Percentiles rank a stretch among this genome's conserved stretches.
Evolutionary conservation across 2,329 filamentous ascomycete species (phyloP).

Genomic region (Tolypocladium amazonense): DNA sequence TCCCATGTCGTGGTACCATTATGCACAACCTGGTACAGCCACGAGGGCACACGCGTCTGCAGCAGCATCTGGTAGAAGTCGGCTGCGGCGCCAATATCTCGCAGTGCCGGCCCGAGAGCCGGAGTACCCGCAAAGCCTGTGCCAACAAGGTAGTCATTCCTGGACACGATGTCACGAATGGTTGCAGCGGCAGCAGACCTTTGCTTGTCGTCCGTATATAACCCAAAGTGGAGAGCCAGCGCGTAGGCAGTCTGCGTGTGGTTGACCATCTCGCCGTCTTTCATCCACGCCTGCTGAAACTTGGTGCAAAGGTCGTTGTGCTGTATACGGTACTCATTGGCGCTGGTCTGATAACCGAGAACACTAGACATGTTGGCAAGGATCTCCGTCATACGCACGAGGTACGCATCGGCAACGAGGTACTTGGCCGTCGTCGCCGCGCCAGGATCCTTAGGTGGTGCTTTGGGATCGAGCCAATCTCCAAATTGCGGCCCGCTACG

Average conservation of each 20-base stretch:
- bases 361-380: neutral
- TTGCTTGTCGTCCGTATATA: neutral
- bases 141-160: conserved; percentile 23
- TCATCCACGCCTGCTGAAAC: neutral
- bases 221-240: neutral
- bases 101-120: conserved; percentile 21
- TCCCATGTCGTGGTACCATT: neutral
- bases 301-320: neutral
- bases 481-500: neutral
- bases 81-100: neutral
- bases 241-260: neutral
- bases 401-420: neutral
- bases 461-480: neutral
- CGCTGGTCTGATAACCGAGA: neutral
- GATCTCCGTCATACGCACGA: neutral
- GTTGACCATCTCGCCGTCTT: neutral
- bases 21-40: neutral
- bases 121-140: conserved; percentile 36
- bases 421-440: neutral
- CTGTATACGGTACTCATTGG: neutral
- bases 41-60: neutral
- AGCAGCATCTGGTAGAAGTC: neutral
- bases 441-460: neutral
- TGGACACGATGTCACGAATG: conserved; percentile 19
- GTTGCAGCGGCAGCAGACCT: conserved; percentile 12